Evolutionary conservation across 2,329 filamentous ascomycete species (phyloP).

Genomic region (Alternaria triticina): DNA sequence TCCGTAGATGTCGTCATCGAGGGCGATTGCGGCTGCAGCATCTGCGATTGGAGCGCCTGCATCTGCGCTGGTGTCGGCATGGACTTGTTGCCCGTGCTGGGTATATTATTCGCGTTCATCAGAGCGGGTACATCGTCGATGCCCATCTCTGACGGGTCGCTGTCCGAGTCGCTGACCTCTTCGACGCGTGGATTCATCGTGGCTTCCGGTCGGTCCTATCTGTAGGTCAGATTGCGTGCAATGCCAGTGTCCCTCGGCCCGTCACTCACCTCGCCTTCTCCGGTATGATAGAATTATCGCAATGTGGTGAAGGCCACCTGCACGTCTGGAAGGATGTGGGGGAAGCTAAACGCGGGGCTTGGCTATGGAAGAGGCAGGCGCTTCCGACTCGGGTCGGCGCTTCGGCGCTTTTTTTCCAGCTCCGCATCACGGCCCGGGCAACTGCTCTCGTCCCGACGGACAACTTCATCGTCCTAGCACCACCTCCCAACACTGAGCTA

Average conservation of each 20-base stretch:
- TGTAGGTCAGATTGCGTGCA: conserved; percentile 43
- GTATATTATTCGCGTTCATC: conserved; percentile 49
- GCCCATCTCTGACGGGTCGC: conserved; percentile 70
- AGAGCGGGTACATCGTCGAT: conserved; percentile 79
- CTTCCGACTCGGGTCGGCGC: conserved; percentile 5
- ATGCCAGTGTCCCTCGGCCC: no score
- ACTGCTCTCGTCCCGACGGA: conserved; percentile 2
- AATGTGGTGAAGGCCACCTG: conserved; percentile 2
- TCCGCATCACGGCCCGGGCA: conserved; percentile 6
- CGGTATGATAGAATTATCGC: neutral
- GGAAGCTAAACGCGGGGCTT: conserved; percentile 17
- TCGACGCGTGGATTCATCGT: conserved; percentile 77
- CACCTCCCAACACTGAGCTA: conserved; percentile 1
- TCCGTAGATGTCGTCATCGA: conserved; percentile 51
- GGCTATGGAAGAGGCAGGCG: conserved; percentile 2
- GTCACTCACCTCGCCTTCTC: conserved; percentile 4
- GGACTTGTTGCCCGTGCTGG: conserved; percentile 30
- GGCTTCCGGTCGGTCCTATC: conserved; percentile 3
- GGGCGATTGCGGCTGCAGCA: conserved; percentile 46
- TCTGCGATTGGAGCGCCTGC: conserved; percentile 35
- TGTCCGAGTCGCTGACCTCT: conserved; percentile 85
- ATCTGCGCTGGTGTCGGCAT: conserved; percentile 40
- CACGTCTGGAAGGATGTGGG: conserved; percentile 4
- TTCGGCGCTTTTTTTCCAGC: neutral
- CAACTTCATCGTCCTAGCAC: neutral